Percentiles rank a stretch among this genome's conserved stretches.
Conservation (phyloP, 257 asterid species). For the Gentiana dahurica region DNA sequence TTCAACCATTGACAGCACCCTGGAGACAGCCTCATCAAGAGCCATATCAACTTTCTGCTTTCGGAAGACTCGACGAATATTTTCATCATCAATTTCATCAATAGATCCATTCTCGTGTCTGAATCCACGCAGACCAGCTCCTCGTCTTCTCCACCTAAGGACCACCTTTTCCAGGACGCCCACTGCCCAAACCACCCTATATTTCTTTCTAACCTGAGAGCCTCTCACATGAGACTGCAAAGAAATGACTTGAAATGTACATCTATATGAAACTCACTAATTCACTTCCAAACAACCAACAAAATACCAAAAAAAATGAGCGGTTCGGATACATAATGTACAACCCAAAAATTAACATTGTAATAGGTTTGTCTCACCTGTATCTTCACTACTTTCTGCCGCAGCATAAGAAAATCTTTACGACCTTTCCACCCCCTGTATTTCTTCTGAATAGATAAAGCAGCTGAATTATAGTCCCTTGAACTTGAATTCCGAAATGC, state of each 20-base stretch:
- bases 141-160: slow-evolving; percentile 80
- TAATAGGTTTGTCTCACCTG: slow-evolving; percentile 43
- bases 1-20: slow-evolving; percentile 90
- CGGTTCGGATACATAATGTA: too few relatives aligned
- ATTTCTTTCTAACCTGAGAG: slow-evolving; percentile 71
- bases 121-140: slow-evolving; percentile 82
- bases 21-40: slow-evolving; percentile 74
- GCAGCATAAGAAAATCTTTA: slow-evolving; percentile 65
- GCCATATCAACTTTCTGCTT: slow-evolving; percentile 77
- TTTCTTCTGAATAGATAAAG: slow-evolving; percentile 84
- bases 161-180: slow-evolving; percentile 83
- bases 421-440: slow-evolving; percentile 91
- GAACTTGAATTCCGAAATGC: slow-evolving; percentile 37
- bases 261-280: not conserved
- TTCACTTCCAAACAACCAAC: not conserved
- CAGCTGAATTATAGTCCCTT: slow-evolving; percentile 66
- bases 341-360: too few relatives aligned
- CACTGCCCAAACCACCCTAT: slow-evolving; percentile 86
- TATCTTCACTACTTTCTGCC: slow-evolving; percentile 91
- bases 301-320: too few relatives aligned
- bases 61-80: slow-evolving; percentile 72
- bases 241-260: not conserved
- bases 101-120: slow-evolving; percentile 39
- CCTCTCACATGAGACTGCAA: slow-evolving; percentile 96
- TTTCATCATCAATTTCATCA: slow-evolving; percentile 61